Conservation (phyloP, 768 basidiomycete genomes). For the Ephemerocybe angulata region DNA sequence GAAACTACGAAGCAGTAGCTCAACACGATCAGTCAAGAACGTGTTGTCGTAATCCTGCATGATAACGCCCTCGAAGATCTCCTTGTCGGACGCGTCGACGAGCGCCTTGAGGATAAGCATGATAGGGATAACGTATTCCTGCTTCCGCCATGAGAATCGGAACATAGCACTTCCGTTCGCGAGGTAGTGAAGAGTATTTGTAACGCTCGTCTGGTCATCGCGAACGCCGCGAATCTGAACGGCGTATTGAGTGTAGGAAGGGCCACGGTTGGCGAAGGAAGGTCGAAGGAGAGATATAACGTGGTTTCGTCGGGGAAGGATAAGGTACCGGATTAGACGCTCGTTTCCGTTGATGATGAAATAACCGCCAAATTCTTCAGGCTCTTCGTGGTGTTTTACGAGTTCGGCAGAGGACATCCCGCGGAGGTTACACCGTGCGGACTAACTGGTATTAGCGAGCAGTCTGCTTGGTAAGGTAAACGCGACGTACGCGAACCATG, state of each 20-base stretch:
- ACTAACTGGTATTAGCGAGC: slow-evolving; percentile 41
- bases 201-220: slow-evolving; percentile 87
- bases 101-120: slow-evolving; percentile 95
- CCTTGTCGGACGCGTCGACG: slow-evolving; percentile 86
- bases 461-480: not conserved
- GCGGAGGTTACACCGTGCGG: slow-evolving; percentile 88
- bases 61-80: slow-evolving; percentile 93
- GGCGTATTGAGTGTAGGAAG: slow-evolving; percentile 90
- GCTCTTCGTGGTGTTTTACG: slow-evolving; percentile 88
- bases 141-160: slow-evolving; percentile 94
- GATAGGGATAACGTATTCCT: slow-evolving; percentile 97
- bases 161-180: slow-evolving; percentile 96
- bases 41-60: slow-evolving; percentile 98
- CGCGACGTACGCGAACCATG: slow-evolving; percentile 84
- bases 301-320: slow-evolving; percentile 93
- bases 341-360: slow-evolving; percentile 99
- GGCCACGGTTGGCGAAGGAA: slow-evolving; percentile 88
- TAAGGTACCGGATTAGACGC: slow-evolving; percentile 95
- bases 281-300: slow-evolving; percentile 90
- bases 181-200: slow-evolving; percentile 97
- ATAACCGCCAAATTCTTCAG: slow-evolving; percentile 98
- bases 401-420: slow-evolving; percentile 82
- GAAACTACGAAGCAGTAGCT: slow-evolving; percentile 90
- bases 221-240: slow-evolving; percentile 95
- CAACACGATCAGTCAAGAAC: slow-evolving; percentile 95